Base-by-base conservation (phyloP, 768 basidiomycete species). In the Cyclocybe aegerita region DNA sequence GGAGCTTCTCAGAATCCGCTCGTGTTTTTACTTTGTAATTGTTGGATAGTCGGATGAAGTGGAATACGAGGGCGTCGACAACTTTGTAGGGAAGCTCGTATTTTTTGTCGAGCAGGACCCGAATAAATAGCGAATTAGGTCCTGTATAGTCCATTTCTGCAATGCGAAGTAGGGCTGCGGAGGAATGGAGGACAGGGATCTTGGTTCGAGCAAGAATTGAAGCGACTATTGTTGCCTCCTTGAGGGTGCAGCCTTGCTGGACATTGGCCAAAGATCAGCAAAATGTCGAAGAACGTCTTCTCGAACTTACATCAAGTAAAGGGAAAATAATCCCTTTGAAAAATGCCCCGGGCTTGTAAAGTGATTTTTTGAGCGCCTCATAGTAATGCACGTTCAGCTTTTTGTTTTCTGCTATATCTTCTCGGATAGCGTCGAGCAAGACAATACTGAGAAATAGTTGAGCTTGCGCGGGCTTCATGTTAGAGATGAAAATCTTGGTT, bases 291-390 rank as follows among this genome's bases (percentile, higher is more conserved):
- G 9, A 36, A 30, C n/a, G 9, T 6, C 10, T 12, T 15, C n/a
- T 11, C 5, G 23, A 37, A 63, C 86, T 56, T 61, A 94, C 95
- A 64, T 96, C 93, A 53, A 97, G 79, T 66, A 99, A 76, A 0
- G 97, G 97, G 67, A 99, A 98, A 34, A 99, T 78, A 50, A 99
- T 86, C 4, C 96, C 97, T 66, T 99, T 98, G 79, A 98, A 98
- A 67, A 98, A 98, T 0, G 97, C 96, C 3, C 89, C 90, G 2
- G 97, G 97, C 68, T 98, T 99, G 69, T 96, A 98, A 51, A 98
- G 70, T 4, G 92, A 82, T 59, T 92, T 85, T 68, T 93, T 94
- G 58, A 99, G 65, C n/a, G 87, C 85, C 66, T 95, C 90, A 60
- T 94, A 99, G 54, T 93, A 88, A 53, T 99, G 97, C 11, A 92